Conservation (phyloP, 2,329 filamentous ascomycete genomes). For the Colletotrichum graminicola region DNA sequence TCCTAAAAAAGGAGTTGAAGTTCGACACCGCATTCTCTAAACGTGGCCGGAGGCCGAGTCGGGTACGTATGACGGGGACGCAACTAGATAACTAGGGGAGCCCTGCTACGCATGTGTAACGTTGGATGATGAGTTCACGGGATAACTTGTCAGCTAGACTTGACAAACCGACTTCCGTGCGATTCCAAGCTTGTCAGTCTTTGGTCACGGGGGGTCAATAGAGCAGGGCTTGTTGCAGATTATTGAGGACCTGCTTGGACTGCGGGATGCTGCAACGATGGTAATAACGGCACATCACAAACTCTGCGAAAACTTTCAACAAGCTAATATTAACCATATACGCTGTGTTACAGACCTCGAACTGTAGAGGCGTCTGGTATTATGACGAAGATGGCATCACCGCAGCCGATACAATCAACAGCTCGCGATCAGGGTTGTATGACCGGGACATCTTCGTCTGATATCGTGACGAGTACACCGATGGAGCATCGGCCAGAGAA, state of each 20-base stretch:
- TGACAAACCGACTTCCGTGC: too few species aligned
- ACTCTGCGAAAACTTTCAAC: neutral
- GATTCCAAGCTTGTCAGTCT: neutral
- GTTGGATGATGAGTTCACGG: neutral
- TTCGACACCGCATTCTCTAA: too few species aligned
- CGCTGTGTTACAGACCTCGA: neutral
- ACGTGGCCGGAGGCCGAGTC: neutral
- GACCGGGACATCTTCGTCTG: neutral
- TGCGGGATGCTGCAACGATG: neutral
- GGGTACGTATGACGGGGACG: neutral
- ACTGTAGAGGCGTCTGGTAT: too few species aligned
- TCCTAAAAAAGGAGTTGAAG: neutral
- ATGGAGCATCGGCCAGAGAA: neutral
- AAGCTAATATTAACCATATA: neutral
- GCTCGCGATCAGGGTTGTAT: neutral
- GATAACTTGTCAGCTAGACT: neutral
- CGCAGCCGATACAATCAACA: neutral
- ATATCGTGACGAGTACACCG: neutral
- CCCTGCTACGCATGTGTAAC: neutral
- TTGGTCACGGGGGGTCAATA: neutral
- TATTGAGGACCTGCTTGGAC: too few species aligned
- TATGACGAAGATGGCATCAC: neutral
- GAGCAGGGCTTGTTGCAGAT: too few species aligned
- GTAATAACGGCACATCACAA: too few species aligned
- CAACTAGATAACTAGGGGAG: neutral